These are phyloP conservation scores for Gracilariopsis chorda DNA, from an alignment of 23 red algal species.

Conservation along the genomic window DNA sequence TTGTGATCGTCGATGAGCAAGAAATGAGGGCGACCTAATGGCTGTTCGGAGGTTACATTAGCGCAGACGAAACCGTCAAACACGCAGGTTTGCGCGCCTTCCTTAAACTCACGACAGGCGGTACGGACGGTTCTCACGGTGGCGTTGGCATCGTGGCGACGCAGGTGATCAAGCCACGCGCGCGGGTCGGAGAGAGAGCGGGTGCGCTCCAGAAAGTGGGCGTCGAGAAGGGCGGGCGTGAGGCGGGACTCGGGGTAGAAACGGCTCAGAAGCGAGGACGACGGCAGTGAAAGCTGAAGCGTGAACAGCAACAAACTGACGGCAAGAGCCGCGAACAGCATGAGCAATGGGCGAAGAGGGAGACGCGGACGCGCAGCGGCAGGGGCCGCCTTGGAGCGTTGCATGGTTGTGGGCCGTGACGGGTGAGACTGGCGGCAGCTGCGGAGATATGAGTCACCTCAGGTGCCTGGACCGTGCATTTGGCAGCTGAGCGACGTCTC, in stretches of 20 bases:
- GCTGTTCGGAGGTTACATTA: background rate
- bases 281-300: no score
- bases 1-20: constrained; percentile 1
- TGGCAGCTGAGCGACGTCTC: no score
- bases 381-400: no score
- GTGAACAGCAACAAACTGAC: no score
- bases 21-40: background rate
- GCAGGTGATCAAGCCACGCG: background rate
- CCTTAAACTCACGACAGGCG: constrained; percentile 36
- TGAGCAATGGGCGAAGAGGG: no score
- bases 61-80: constrained; percentile 34
- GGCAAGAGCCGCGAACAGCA: no score
- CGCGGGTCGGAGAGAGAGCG: background rate
- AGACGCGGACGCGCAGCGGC: no score
- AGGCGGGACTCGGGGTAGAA: background rate
- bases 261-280: no score
- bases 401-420: no score
- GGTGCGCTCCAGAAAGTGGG: background rate
- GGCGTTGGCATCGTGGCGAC: background rate
- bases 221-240: background rate
- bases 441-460: no score
- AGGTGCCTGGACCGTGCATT: no score
- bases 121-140: background rate
- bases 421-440: no score
- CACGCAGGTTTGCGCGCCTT: constrained; percentile 40